Base-by-base conservation (phyloP, 139 green algal species). In the Dunaliella primolecta region DNA sequence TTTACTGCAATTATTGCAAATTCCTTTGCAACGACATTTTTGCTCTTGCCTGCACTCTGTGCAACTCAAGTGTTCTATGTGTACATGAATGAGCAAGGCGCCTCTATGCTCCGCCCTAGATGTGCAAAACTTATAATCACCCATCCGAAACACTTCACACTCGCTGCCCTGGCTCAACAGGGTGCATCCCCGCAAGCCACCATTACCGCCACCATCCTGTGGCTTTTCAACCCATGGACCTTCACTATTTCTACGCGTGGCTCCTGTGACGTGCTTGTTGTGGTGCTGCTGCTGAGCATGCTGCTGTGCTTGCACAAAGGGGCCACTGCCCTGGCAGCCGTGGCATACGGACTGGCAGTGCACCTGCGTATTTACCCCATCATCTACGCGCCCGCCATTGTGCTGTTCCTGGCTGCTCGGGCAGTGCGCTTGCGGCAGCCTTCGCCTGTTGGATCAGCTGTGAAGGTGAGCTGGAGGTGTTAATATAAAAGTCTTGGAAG, bases 171-270 rank as follows among this genome's bases (percentile, higher is more conserved):
- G n/a, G n/a, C n/a, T n/a, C n/a, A n/a, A n/a, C 74, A 1, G 35
- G 27, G 0, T 29, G 27, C n/a, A 64, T 64, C 46, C 32, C 34
- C n/a, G 46, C 57, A 2, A 25, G 35, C 81, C 1, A 36, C 81
- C 81, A 38, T 1, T 70, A 27, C 84, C 79, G 87, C 85, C 2
- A 35, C 92, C 15, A 84, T 89, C 1, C 80, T 91, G 0, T 99
- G 96, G 97, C 92, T 99, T 30, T 98, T 95, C 91, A 99, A 98
- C 90, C 97, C 97, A 3, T 98, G 96, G 86, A 98, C 95, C 3
- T 86, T 91, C 81, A 93, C 95, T 29, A 98, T 99, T 80, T 98
- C 95, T 33, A 99, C 96, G 0, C 82, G 97, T 0, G 97, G 97
- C 64, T 97, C 87, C 82, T 96, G 93, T 75, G 97, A 99, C 75